Evolutionary conservation across 305 asterid species (phyloP), one percentile per base, ranked within the genome.

Genomic region (Fraxinus albicans): DNA sequence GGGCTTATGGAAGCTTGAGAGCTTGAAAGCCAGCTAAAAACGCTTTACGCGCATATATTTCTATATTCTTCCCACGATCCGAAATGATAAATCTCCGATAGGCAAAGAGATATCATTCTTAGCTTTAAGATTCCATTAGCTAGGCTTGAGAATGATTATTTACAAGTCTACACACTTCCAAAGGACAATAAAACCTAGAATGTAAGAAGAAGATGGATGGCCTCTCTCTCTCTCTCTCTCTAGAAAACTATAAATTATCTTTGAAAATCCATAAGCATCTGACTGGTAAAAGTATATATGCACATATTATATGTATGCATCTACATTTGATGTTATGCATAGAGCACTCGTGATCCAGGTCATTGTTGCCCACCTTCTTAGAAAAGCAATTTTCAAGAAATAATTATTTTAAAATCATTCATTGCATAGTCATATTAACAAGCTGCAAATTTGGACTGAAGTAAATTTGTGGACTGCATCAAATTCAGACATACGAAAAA

Each of bases 131-230:
- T 77, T 81, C 84, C 85, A 80, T 81, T 44, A 77, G 35, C 76
- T 79, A 79, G 80, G 74, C 58, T 58, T 80, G 79, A 78, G 87
- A 90, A 79, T 80, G 81, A 85, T 80, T 58, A 85, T 81, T 78
- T 73, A 77, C 81, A 79, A 76, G 81, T 73, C 82, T 87, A 85
- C 75, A 60, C 73, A 73, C 78, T 83, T 82, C 69, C 86, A 80
- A 81, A 85, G 87, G 78, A 82, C 89, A 89, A 85, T 78, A 77
- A 92, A 89, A 95, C 98, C 93, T 91, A 92, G 88, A 69, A 69
- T 69, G 75, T 69, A 36, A 82, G 81, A 84, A 79, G 91, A 85
- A 84, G 92, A 88, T 77, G 90, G 85, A 84, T 82, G 79, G 73
- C 83, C 86, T 85, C 85, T 81, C 85, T 87, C 81, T 73, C 86